phyloP scores from a whole-genome alignment of 208 protist genomes.

The Trypanosoma grayi region DNA sequence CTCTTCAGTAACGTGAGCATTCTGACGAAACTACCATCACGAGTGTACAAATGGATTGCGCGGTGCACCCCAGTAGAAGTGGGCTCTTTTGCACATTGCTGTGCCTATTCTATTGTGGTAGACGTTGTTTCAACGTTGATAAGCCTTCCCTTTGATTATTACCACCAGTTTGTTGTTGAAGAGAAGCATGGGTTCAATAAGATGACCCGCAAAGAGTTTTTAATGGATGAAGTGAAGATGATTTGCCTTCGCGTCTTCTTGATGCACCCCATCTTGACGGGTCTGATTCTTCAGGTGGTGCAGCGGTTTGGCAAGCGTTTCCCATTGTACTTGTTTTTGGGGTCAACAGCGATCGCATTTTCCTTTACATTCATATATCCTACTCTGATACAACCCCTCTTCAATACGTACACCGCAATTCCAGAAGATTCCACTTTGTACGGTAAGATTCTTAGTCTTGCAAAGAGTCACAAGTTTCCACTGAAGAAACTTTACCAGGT shows the following conservation, averaged over 20 bases:
- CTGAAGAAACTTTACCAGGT: constrained; percentile 70
- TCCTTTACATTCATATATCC: constrained; percentile 60
- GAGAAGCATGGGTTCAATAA: constrained; percentile 87
- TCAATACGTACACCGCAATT: constrained; percentile 82
- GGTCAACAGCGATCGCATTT: constrained; percentile 31
- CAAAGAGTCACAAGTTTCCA: constrained; percentile 54
- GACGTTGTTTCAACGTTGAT: constrained; percentile 45
- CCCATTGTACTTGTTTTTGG: constrained; percentile 70
- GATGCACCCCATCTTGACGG: constrained; percentile 41
- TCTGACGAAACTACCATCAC: constrained; percentile 34
- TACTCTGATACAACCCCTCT: constrained; percentile 82
- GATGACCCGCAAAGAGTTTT: constrained; percentile 62
- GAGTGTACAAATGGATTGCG: constrained; percentile 36
- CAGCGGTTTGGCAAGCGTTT: constrained; percentile 70
- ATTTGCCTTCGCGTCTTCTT: constrained; percentile 51
- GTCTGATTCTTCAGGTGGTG: constrained; percentile 64
- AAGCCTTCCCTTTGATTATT: constrained; percentile 69
- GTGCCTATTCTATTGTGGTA: constrained; percentile 28
- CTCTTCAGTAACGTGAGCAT: constrained; percentile 32
- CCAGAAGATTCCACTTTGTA: constrained; percentile 35
- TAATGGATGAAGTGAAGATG: constrained; percentile 61
- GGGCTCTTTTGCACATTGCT: constrained; percentile 63
- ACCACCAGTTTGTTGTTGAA: constrained; percentile 83
- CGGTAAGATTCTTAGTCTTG: constrained; percentile 49
- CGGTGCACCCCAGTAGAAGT: constrained; percentile 15